These are phyloP conservation scores for Coemansia pectinata DNA, from an alignment of 192 early-diverging fungal genomes.

Conservation along the genomic window DNA sequence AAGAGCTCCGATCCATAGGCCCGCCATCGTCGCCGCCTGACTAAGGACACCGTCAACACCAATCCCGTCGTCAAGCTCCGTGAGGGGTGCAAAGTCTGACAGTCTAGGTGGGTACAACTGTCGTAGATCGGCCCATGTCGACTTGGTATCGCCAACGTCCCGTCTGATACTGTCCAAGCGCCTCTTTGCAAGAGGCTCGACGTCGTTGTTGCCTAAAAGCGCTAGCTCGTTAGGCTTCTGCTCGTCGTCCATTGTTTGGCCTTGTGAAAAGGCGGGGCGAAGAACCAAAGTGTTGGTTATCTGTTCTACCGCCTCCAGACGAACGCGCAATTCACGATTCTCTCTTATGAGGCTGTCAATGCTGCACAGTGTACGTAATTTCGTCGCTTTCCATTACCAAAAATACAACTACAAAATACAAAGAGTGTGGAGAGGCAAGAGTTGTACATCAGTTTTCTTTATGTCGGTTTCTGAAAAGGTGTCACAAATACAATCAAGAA, in stretches of 20 bases:
- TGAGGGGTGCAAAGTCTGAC: background rate
- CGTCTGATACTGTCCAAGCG: background rate
- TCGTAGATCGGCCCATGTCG: background rate
- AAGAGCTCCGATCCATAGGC: background rate
- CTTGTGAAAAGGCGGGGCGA: background rate
- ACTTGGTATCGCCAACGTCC: background rate
- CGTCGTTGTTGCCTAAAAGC: background rate
- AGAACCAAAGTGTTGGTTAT: background rate
- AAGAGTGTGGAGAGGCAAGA: too few relatives aligned
- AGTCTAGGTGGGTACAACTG: background rate
- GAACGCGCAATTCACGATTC: background rate
- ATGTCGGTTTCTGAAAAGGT: too few relatives aligned
- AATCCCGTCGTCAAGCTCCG: background rate
- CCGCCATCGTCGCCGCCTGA: background rate
- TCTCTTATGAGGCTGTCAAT: background rate
- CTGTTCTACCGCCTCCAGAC: background rate
- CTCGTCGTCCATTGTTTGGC: background rate
- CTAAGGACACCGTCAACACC: background rate
- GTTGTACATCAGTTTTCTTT: too few relatives aligned
- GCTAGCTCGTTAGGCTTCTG: background rate
- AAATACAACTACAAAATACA: too few relatives aligned
- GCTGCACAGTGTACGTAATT: conserved; percentile 11
- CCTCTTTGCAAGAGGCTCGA: background rate
- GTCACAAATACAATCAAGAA: too few relatives aligned
- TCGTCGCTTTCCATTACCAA: background rate